Evolutionary conservation across 139 green algal genomes (phyloP).

Genomic region (Chlorella ohadii): DNA sequence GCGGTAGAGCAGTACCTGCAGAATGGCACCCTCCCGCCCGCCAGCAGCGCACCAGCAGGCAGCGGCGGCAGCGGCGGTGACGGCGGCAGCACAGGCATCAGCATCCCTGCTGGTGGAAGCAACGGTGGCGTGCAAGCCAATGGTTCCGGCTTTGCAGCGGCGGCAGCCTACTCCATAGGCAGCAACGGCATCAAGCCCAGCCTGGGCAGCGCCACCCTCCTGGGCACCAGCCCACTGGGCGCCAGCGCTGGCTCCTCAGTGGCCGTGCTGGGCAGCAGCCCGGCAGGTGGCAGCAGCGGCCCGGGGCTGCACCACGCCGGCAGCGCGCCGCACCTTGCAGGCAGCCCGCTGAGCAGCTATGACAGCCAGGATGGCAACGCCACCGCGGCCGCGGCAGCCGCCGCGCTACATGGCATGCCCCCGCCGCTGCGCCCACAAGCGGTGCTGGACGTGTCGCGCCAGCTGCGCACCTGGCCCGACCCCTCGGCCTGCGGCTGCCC

Average conservation of each 20-base stretch:
- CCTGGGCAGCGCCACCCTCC: no score
- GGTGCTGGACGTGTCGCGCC: neutral
- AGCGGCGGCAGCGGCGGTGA: neutral
- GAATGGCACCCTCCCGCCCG: neutral
- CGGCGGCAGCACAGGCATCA: neutral
- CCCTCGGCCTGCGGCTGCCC: conserved; percentile 15
- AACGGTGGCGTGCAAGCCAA: no score
- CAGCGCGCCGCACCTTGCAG: neutral
- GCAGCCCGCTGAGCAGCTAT: neutral
- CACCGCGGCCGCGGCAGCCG: neutral
- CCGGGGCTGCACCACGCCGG: no score
- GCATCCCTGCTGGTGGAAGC: no score
- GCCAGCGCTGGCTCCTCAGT: no score
- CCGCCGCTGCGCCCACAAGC: neutral
- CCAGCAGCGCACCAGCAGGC: neutral
- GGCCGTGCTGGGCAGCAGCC: neutral
- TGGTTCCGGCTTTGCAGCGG: no score
- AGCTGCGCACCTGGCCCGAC: conserved; percentile 33
- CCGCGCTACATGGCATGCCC: neutral
- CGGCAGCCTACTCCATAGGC: no score
- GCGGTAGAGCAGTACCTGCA: conserved; percentile 11
- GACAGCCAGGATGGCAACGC: neutral
- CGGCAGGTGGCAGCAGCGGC: neutral
- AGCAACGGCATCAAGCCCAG: no score
- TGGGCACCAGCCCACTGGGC: no score